phyloP scores from a whole-genome alignment of 2,329 filamentous ascomycete genomes.

The Cercospora sp. region DNA sequence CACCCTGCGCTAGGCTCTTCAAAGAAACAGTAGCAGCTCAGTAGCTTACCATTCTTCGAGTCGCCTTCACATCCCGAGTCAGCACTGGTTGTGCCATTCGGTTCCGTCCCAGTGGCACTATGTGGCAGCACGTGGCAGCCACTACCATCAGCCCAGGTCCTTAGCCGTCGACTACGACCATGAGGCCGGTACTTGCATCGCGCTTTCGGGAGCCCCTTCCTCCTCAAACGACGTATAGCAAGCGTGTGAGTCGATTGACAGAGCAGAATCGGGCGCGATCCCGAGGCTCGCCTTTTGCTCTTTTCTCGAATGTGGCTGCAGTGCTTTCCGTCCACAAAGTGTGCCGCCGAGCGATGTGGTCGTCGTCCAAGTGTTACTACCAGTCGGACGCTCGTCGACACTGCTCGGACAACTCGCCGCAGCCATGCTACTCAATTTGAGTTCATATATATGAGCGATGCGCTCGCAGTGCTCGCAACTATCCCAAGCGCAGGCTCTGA shows the following conservation, averaged over 20 bases:
- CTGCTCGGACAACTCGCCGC: constrained; percentile 5
- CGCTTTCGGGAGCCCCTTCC: constrained; percentile 1
- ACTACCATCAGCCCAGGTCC: background rate
- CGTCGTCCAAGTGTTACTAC: constrained; percentile 1
- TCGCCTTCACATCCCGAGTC: background rate
- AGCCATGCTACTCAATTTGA: constrained; percentile 11
- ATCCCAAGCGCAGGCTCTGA: background rate
- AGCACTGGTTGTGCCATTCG: background rate
- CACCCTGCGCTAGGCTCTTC: background rate
- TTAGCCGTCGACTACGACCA: background rate
- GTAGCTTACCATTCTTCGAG: constrained; percentile 1
- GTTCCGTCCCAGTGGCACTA: background rate
- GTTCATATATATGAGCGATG: constrained; percentile 16
- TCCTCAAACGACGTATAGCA: background rate
- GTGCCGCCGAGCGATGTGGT: constrained; percentile 1
- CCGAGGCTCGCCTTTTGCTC: background rate
- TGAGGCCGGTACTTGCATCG: constrained; percentile 4
- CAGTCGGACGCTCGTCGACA: constrained; percentile 9
- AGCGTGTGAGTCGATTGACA: background rate
- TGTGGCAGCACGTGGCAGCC: constrained; percentile 11
- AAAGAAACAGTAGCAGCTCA: background rate
- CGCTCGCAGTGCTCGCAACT: constrained; percentile 4
- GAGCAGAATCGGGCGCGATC: background rate
- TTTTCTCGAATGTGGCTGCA: constrained; percentile 16
- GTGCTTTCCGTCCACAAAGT: background rate